Evolutionary conservation across 2,329 filamentous ascomycete species (phyloP).

Genomic region (Scytalidium lignicola): DNA sequence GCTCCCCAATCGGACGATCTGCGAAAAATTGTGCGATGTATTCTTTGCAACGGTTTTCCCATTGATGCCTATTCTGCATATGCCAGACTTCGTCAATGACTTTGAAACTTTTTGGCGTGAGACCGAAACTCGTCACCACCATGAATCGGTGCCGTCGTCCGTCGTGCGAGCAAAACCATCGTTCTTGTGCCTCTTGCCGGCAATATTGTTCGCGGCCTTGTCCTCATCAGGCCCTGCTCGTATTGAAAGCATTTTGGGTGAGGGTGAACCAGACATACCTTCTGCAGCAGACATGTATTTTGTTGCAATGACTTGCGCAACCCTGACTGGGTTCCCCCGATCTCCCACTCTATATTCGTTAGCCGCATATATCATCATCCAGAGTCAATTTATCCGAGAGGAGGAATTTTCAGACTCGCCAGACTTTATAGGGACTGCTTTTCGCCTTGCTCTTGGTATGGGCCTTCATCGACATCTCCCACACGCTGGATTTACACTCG

Average conservation of each 20-base stretch:
- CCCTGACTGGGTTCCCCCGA: background rate
- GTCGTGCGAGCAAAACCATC: background rate
- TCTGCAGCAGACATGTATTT: background rate
- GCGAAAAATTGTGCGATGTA: background rate
- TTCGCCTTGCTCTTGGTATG: background rate
- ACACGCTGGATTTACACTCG: background rate
- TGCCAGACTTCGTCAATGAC: constrained; percentile 17
- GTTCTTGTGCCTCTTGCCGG: background rate
- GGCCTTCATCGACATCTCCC: background rate
- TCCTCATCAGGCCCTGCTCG: background rate
- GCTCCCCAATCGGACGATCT: background rate
- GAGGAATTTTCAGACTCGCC: background rate
- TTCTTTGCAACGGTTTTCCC: background rate
- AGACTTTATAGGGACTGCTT: background rate
- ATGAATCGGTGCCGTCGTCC: background rate
- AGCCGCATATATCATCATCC: background rate
- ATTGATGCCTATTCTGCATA: constrained; percentile 33
- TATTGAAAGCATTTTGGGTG: background rate
- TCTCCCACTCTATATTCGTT: background rate
- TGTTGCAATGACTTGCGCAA: background rate
- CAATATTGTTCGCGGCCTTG: background rate
- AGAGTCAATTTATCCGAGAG: background rate
- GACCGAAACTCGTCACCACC: background rate
- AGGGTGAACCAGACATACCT: background rate
- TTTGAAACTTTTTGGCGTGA: background rate